A percentile compares a stretch with the other conserved stretches of the same genome.
Conservation (phyloP, 371 early-diverging fungal species). For the Saksenaea oblongispora region DNA sequence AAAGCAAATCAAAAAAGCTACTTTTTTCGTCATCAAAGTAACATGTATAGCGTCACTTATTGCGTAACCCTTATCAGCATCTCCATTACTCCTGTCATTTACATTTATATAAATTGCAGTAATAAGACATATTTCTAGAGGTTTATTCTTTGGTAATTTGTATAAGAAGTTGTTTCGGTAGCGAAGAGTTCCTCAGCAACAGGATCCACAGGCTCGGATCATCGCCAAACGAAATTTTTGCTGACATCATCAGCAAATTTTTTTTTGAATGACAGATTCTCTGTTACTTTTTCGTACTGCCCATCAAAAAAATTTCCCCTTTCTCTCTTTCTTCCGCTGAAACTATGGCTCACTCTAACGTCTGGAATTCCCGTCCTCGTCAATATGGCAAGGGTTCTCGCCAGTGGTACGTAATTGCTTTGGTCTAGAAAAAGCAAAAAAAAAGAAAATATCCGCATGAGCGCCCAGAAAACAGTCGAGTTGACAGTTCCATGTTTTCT, state of each 20-base stretch:
- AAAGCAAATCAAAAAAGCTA: too few relatives aligned
- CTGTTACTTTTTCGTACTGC: neutral
- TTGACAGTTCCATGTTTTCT: neutral
- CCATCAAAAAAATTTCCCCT: neutral
- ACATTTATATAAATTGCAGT: too few relatives aligned
- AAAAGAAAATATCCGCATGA: neutral
- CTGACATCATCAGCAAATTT: neutral
- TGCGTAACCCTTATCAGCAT: too few relatives aligned
- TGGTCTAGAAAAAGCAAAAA: neutral
- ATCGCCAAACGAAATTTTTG: neutral
- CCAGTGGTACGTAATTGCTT: conserved; percentile 71
- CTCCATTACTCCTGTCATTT: too few relatives aligned
- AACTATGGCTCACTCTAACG: conserved; percentile 90
- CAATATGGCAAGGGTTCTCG: conserved; percentile 97
- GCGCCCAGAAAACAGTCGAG: neutral
- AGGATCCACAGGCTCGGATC: too few relatives aligned
- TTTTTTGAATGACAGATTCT: neutral
- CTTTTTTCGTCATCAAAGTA: too few relatives aligned
- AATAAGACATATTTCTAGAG: too few relatives aligned
- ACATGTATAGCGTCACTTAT: too few relatives aligned
- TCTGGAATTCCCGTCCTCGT: conserved; percentile 94
- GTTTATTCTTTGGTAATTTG: too few relatives aligned
- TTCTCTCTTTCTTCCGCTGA: neutral
- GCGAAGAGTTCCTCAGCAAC: too few relatives aligned
- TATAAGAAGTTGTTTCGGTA: too few relatives aligned